Evolutionary conservation across 2,329 filamentous ascomycete genomes (phyloP), one percentile per base, ranked within the genome.

Genomic region (Colletotrichum shisoi): DNA sequence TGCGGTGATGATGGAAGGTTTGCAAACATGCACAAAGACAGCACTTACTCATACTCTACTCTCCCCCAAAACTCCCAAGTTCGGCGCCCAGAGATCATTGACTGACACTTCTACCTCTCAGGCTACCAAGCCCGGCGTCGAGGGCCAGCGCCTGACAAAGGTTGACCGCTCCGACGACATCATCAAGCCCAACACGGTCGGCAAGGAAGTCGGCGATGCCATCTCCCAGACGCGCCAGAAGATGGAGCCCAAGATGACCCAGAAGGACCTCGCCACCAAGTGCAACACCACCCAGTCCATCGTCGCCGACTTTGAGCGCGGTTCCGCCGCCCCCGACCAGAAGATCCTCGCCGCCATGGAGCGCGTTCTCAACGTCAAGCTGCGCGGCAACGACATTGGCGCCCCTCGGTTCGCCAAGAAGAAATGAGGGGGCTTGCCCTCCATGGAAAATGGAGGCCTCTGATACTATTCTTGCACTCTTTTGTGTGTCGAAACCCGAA

Each of bases 161-260:
- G 94, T 99, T 79, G 95, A 98, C 85, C 94, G 94, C 73, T 90
- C 89, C 78, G 94, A 98, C 84, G 95, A 97, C 78, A 97, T 97
- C 82, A 90, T 98, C 81, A 97, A 97, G 84, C 94, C 93, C 76
- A 96, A 96, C 83, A 96, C 93, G 53, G 85, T 97, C 67, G 93
- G 93, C 77, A 85, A 86, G 75, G 84, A 87, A 63, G 92, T 98
- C 71, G 93, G 91, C 74, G 88, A 92, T 72, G 91, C 90, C 71
- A 97, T 98, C 82, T 86, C 88, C 75, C 86, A 90, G 75, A 87
- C 91, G 63, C 91, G 95, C 71, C 89, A 88, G 77, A 88, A 90
- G 77, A 89, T 92, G 78, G 91, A 91, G 80, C 93, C 94, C 80
- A 95, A 96, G 83, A 94, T 98, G 92, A 96, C 94, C 64, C 95